Evolutionary conservation across 176 grass and related monocot species (phyloP), one percentile per base, ranked within the genome.

Genomic region (Elymus sibiricus): DNA sequence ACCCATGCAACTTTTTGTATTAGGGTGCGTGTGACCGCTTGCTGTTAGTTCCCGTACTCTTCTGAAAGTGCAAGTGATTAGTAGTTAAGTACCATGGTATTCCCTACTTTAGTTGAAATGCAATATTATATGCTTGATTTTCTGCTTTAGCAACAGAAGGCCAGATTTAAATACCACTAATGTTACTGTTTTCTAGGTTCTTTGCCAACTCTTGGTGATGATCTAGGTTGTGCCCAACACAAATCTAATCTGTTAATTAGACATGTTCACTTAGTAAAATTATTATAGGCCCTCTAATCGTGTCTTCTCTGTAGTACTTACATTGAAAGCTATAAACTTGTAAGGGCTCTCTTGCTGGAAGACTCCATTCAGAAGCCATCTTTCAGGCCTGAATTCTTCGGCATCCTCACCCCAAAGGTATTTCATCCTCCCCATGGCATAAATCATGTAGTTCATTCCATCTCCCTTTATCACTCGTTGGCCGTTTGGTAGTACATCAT

Each of bases 361-460:
- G 16, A 85, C 47, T 6, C 83, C 90, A 8, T 83, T 59, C 3
- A 28, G 76, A n/a, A 97, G 87, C 94, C 92, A 94, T 43, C 88
- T 89, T 5, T 94, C 90, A 0, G 94, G 92, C 0, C 81, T 79
- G 70, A 97, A 94, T 3, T 22, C 77, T 22, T 83, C 86, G 0
- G 88, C 94, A 81, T 97, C 92, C 16, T 87, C n/a, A 7, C 86
- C 94, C 92, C 90, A 97, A 35, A 97, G 55, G 46, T 70, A 90
- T 83, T 92, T 77, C 92, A 94, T 92, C 65, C 94, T 68, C 5
- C 90, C 92, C 94, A 97, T 97, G 0, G 94, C 82, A 34, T 94
- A 97, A 9, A 44, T 73, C 70, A 73, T 73, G 39, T 72, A 72
- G n/a, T 73, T 73, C 70, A 73, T 73, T 26, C 38, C 39, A 73